A percentile compares a stretch with the other conserved stretches of the same genome.
phyloP scores from a whole-genome alignment of 2,329 filamentous ascomycete species.

The Fusarium transvaalense region DNA sequence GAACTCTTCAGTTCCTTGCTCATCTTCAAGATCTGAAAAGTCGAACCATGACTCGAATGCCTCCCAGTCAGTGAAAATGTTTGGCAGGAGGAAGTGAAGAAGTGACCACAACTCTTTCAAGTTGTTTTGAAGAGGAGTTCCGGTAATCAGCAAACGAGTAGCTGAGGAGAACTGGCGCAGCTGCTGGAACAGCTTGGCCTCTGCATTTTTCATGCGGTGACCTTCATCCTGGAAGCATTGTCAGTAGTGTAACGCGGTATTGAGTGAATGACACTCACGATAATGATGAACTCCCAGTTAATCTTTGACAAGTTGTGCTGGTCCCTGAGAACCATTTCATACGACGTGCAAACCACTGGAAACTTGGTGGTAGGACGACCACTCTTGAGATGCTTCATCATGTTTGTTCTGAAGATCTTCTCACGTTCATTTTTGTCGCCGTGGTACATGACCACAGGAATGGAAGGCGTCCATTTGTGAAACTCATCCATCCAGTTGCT shows the following conservation, averaged over 20 bases:
- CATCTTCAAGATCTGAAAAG: conserved; percentile 91
- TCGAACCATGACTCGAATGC: conserved; percentile 98
- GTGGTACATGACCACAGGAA: conserved; percentile 92
- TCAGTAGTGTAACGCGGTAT: conserved; percentile 33
- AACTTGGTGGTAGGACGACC: conserved; percentile 75
- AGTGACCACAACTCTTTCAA: conserved; percentile 95
- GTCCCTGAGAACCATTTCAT: conserved; percentile 96
- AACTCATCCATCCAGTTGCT: conserved; percentile 98
- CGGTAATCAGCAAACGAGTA: conserved; percentile 91
- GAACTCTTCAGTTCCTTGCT: conserved; percentile 81
- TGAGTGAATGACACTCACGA: conserved; percentile 64
- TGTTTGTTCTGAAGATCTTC: conserved; percentile 76
- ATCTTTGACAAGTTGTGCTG: conserved; percentile 83
- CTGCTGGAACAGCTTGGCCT: conserved; percentile 90
- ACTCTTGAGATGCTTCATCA: conserved; percentile 76
- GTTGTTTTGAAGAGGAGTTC: conserved; percentile 96
- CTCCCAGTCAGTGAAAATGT: conserved; percentile 92
- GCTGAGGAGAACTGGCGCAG: conserved; percentile 90
- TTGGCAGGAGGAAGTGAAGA: conserved; percentile 91
- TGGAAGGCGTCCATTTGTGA: conserved; percentile 86
- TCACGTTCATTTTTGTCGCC: conserved; percentile 84
- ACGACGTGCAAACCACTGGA: conserved; percentile 92
- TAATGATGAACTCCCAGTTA: conserved; percentile 97
- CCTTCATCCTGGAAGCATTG: conserved; percentile 78
- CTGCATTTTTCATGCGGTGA: conserved; percentile 96